Percentiles rank a stretch among this genome's conserved stretches.
Evolutionary conservation across 1,139 yeast genomes (phyloP).

Genomic region (Candida glucosophila): DNA sequence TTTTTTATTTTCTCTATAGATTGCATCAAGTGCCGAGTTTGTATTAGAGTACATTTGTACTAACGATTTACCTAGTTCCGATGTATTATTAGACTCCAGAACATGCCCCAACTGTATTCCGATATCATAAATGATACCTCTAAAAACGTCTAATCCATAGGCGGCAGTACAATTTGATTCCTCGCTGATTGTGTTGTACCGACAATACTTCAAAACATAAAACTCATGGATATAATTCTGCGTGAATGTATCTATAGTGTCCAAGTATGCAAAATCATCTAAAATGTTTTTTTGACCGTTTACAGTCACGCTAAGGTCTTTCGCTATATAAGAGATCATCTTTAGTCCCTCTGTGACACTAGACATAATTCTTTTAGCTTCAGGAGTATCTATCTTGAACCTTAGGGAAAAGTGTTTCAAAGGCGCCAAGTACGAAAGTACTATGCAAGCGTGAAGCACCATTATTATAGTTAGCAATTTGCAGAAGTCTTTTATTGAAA

Average conservation of each 20-base stretch:
- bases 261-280: constrained; percentile 12
- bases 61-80: constrained; percentile 32
- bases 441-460: no score
- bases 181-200: constrained; percentile 15
- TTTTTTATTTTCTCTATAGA: constrained; percentile 8
- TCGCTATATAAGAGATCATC: constrained; percentile 47
- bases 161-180: constrained; percentile 20
- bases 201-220: constrained; percentile 44
- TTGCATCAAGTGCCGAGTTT: constrained; percentile 8
- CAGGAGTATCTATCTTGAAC: constrained; percentile 25
- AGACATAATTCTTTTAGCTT: constrained; percentile 24
- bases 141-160: constrained; percentile 38
- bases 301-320: constrained; percentile 37
- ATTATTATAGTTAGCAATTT: no score
- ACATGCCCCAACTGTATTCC: constrained; percentile 38
- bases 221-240: constrained; percentile 32
- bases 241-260: constrained; percentile 37
- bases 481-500: no score
- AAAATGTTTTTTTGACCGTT: constrained; percentile 11
- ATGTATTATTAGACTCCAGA: constrained; percentile 28
- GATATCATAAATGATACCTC: constrained; percentile 40
- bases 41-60: constrained; percentile 23
- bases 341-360: constrained; percentile 42
- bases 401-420: constrained; percentile 36
- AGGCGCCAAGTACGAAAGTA: constrained; percentile 3